These are phyloP conservation scores for Dysphania ambrosioides DNA, from an alignment of 148 eudicot species.

Conservation along the genomic window DNA sequence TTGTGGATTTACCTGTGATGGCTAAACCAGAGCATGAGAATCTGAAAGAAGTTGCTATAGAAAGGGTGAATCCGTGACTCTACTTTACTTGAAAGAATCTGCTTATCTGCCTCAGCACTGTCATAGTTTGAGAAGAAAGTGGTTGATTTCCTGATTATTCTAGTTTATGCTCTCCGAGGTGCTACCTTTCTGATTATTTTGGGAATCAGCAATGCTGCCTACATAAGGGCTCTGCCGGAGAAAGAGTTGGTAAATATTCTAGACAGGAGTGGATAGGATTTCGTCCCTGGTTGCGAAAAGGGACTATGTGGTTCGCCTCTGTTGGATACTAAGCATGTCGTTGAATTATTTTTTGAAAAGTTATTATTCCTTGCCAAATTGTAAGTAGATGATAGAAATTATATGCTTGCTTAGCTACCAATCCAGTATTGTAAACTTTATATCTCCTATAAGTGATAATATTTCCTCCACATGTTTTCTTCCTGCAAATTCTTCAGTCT, in stretches of 20 bases:
- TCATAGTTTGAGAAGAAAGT: slow-evolving; percentile 9
- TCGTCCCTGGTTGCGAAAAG: neutral
- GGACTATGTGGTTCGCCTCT: neutral
- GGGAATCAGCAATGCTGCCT: neutral
- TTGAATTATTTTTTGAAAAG: neutral
- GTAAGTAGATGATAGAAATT: slow-evolving; percentile 4
- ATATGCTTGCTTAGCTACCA: neutral
- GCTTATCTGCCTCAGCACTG: neutral
- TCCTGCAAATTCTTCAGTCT: neutral
- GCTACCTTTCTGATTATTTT: slow-evolving; percentile 15
- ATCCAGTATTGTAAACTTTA: too few relatives aligned
- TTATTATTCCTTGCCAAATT: neutral
- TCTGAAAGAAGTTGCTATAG: slow-evolving; percentile 51
- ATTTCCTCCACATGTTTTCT: neutral
- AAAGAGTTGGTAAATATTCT: neutral
- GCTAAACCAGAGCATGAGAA: slow-evolving; percentile 45
- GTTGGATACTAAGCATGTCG: neutral
- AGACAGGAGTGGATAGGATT: neutral
- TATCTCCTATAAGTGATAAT: neutral
- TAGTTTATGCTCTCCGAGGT: slow-evolving; percentile 16
- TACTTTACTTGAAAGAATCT: neutral
- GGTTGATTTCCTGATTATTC: neutral
- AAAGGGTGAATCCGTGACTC: slow-evolving; percentile 53
- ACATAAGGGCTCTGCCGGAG: neutral
- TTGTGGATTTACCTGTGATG: slow-evolving; percentile 55